Evolutionary conservation across 257 asterid genomes (phyloP).

Genomic region (Fraxinus cuspidata): DNA sequence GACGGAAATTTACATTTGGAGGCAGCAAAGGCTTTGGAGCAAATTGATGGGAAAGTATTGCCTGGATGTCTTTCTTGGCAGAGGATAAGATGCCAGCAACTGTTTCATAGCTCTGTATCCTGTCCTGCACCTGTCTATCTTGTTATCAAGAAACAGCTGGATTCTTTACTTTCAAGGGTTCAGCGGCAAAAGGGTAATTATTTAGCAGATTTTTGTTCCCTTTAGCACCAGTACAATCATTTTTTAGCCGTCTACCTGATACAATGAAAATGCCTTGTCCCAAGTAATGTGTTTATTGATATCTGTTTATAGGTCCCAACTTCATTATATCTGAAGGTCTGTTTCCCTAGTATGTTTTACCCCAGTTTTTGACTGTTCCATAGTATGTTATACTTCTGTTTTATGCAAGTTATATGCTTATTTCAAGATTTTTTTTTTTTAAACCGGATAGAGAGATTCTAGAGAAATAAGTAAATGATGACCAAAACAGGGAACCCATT

Average conservation of each 20-base stretch:
- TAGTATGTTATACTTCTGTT: not conserved
- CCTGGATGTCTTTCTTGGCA: slow-evolving; percentile 83
- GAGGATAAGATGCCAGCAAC: slow-evolving; percentile 69
- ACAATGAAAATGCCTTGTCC: not conserved
- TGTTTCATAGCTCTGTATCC: slow-evolving; percentile 77
- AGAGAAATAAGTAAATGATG: not conserved
- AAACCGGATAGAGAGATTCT: not conserved
- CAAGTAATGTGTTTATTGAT: slow-evolving; percentile 12
- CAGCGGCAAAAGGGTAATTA: slow-evolving; percentile 49
- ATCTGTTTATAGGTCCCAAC: not conserved
- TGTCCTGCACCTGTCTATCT: slow-evolving; percentile 75
- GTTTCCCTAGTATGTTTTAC: not conserved
- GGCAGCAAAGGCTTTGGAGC: slow-evolving; percentile 91
- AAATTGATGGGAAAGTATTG: slow-evolving; percentile 68
- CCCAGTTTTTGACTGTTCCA: not conserved
- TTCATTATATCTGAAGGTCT: not conserved
- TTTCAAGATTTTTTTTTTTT: not conserved
- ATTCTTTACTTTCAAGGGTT: slow-evolving; percentile 50
- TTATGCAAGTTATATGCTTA: slow-evolving; percentile 2
- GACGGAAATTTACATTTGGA: slow-evolving; percentile 84
- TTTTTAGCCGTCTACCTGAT: not conserved
- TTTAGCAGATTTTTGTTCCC: not conserved
- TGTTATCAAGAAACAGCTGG: slow-evolving; percentile 57
- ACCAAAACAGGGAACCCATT: not conserved
- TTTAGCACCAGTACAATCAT: not conserved